Conservation (phyloP, 371 early-diverging fungal species). For the Thermomucor indicae-seudaticae region DNA sequence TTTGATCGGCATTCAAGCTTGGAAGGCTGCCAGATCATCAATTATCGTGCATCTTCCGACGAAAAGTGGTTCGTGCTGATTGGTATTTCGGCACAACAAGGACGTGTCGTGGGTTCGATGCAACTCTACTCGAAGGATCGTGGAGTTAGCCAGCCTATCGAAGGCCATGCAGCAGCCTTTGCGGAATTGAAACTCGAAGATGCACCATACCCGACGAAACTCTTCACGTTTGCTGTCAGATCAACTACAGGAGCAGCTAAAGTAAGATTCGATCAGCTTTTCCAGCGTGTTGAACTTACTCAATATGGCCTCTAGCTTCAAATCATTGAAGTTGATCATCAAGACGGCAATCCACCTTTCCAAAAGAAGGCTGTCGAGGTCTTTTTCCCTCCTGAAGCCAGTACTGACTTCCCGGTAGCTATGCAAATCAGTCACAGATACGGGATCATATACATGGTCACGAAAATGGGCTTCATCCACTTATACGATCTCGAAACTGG, state of each 20-base stretch:
- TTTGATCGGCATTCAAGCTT: constrained; percentile 90
- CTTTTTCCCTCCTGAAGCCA: constrained; percentile 94
- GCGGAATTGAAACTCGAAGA: constrained; percentile 85
- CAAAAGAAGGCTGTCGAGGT: constrained; percentile 91
- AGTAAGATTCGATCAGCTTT: constrained; percentile 35
- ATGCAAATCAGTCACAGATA: constrained; percentile 94
- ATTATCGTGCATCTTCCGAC: constrained; percentile 85
- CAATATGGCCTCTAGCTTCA: constrained; percentile 64
- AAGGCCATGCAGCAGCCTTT: constrained; percentile 96
- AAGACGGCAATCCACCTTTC: constrained; percentile 88
- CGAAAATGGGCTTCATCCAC: constrained; percentile 95
- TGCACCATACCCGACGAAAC: constrained; percentile 69
- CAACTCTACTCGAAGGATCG: constrained; percentile 93
- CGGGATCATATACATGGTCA: constrained; percentile 90
- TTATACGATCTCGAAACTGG: constrained; percentile 93
- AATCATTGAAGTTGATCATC: constrained; percentile 95
- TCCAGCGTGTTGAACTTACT: neutral
- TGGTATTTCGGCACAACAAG: constrained; percentile 91
- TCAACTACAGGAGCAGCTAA: constrained; percentile 72
- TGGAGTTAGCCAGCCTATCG: constrained; percentile 90
- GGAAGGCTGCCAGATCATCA: constrained; percentile 89
- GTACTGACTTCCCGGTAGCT: constrained; percentile 93
- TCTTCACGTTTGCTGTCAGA: constrained; percentile 93
- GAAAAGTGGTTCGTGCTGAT: constrained; percentile 93
- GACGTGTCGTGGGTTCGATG: constrained; percentile 92